These are phyloP conservation scores for Colletotrichum scovillei DNA, from an alignment of 2,329 filamentous ascomycete genomes.

Conservation along the genomic window DNA sequence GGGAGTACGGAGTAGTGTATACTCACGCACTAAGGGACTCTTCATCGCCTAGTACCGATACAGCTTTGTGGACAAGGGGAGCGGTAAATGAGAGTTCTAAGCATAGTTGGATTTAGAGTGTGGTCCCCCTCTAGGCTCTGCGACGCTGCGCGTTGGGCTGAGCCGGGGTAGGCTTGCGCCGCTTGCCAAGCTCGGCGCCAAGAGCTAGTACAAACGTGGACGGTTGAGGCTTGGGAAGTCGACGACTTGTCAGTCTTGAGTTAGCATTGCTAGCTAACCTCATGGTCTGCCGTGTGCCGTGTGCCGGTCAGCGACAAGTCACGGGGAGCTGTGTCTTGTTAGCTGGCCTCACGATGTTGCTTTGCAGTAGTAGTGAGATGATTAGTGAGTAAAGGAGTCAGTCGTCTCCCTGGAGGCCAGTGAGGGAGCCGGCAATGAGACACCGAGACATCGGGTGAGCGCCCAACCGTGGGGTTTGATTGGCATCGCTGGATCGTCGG, in stretches of 20 bases:
- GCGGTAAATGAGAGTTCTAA: not conserved
- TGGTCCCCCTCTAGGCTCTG: not conserved
- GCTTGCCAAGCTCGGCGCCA: not conserved
- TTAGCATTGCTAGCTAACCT: not conserved
- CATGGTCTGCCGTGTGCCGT: not conserved
- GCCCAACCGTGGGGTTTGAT: slow-evolving; percentile 10
- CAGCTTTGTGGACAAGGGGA: not conserved
- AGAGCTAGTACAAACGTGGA: not conserved
- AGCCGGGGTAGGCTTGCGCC: not conserved
- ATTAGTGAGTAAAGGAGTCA: not conserved
- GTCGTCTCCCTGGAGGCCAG: slow-evolving; percentile 14
- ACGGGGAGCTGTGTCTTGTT: not conserved
- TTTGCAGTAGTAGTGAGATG: not conserved
- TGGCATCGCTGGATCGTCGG: slow-evolving; percentile 23
- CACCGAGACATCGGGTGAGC: not conserved
- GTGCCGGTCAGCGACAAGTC: not conserved
- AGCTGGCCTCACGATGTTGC: not conserved
- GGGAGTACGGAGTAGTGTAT: too few relatives aligned
- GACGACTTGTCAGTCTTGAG: not conserved
- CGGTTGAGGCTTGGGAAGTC: not conserved
- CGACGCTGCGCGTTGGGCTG: not conserved
- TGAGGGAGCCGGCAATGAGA: slow-evolving; percentile 19
- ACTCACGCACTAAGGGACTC: not conserved
- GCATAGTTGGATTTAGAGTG: not conserved
- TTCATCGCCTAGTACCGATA: not conserved